A percentile compares a stretch with the other conserved stretches of the same genome.
Evolutionary conservation across 2,329 filamentous ascomycete genomes (phyloP).

Genomic region (Aspergillus piperis): DNA sequence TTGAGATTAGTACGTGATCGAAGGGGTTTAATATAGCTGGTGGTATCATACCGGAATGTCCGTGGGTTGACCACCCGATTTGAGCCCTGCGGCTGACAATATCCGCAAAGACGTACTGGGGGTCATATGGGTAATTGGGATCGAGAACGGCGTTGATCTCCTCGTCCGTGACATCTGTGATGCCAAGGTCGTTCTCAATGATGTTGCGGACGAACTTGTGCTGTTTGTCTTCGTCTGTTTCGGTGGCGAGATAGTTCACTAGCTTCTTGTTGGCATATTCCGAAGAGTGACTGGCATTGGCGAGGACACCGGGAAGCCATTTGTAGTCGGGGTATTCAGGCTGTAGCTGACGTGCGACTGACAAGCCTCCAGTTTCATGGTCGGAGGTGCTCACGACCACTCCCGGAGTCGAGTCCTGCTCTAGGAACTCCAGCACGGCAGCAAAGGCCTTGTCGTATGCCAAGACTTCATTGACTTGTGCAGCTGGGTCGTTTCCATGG

Average conservation of each 20-base stretch:
- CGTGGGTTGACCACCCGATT: constrained; percentile 91
- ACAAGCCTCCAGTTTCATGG: constrained; percentile 91
- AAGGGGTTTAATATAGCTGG: too few species aligned
- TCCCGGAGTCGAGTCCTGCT: constrained; percentile 68
- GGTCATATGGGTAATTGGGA: constrained; percentile 55
- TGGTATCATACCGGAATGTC: constrained; percentile 63
- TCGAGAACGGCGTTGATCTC: constrained; percentile 70
- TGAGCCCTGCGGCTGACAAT: constrained; percentile 87
- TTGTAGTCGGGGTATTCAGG: constrained; percentile 65
- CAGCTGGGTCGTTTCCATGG: constrained; percentile 78
- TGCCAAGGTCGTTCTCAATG: constrained; percentile 70
- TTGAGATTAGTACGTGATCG: constrained; percentile 13
- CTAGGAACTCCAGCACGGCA: constrained; percentile 80
- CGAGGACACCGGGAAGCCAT: constrained; percentile 82
- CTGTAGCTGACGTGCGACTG: constrained; percentile 72
- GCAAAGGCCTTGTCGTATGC: constrained; percentile 88
- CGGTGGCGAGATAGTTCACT: constrained; percentile 56
- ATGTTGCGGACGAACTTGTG: constrained; percentile 68
- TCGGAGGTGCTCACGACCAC: constrained; percentile 89
- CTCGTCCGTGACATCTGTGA: constrained; percentile 68
- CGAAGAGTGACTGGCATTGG: constrained; percentile 73
- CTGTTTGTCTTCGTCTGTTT: constrained; percentile 50
- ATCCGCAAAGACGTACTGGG: constrained; percentile 69
- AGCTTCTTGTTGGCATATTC: constrained; percentile 70
- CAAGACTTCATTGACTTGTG: constrained; percentile 88